Percentiles rank a stretch among this genome's conserved stretches.
phyloP scores from a whole-genome alignment of 177 flowering plant species.

The Vitis hybrid region DNA sequence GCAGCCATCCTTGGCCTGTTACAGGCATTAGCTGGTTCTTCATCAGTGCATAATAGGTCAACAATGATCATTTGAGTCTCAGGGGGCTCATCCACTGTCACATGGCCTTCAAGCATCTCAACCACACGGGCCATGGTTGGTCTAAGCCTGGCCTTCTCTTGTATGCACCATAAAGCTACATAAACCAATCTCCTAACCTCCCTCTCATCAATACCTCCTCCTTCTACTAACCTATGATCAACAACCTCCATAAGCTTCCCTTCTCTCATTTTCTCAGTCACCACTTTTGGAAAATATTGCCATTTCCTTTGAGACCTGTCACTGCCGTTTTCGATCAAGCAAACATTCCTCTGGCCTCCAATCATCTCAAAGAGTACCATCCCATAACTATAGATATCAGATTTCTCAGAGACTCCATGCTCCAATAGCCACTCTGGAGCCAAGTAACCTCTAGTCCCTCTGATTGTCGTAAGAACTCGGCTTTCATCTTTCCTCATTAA shows the following conservation, averaged over 20 bases:
- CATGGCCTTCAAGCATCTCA: constrained; percentile 79
- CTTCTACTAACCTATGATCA: constrained; percentile 49
- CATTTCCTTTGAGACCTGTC: constrained; percentile 41
- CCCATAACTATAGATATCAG: constrained; percentile 83
- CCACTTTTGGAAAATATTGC: constrained; percentile 75
- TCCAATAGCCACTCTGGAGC: constrained; percentile 94
- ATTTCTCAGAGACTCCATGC: constrained; percentile 71
- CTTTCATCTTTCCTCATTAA: constrained; percentile 81
- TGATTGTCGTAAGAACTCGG: constrained; percentile 51
- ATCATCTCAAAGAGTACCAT: constrained; percentile 85
- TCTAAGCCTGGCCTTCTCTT: constrained; percentile 64
- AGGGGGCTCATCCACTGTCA: constrained; percentile 58
- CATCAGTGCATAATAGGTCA: constrained; percentile 53
- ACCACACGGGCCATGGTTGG: constrained; percentile 75
- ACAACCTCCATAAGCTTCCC: constrained; percentile 78
- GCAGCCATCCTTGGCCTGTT: constrained; percentile 10
- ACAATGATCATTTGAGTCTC: constrained; percentile 63
- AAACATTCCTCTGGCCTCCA: constrained; percentile 74
- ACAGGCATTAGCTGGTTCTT: constrained; percentile 14
- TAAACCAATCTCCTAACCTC: constrained; percentile 48
- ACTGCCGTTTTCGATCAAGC: constrained; percentile 25
- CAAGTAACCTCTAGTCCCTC: constrained; percentile 85
- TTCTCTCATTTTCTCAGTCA: constrained; percentile 56
- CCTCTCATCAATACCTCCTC: constrained; percentile 48
- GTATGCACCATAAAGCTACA: constrained; percentile 86